Conservation (phyloP, 2,329 filamentous ascomycete genomes). For the Fusarium torreyae region DNA sequence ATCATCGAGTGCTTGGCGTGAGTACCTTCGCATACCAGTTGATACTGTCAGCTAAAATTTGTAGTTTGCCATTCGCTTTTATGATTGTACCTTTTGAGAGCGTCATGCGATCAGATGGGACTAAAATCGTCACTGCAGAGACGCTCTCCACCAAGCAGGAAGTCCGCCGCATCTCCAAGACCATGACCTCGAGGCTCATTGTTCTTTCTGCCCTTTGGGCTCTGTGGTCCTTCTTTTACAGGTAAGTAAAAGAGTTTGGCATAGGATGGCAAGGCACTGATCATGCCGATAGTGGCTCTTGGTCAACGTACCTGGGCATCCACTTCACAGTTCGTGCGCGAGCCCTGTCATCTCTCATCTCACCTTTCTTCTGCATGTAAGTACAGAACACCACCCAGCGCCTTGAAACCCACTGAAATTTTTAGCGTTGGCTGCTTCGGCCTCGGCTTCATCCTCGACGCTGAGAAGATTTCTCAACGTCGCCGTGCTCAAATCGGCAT, state of each 20-base stretch:
- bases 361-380: constrained; percentile 30
- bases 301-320: constrained; percentile 25
- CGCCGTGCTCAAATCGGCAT: constrained; percentile 21
- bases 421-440: constrained; percentile 10
- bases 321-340: constrained; percentile 21
- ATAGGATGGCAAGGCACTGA: fast-evolving
- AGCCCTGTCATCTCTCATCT: constrained; percentile 16
- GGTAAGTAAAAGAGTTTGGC: fast-evolving
- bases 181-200: constrained; percentile 22
- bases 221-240: constrained; percentile 23
- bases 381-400: too few species aligned
- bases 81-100: constrained; percentile 23
- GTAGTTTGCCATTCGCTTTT: constrained; percentile 7
- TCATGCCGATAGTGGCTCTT: not conserved
- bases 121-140: constrained; percentile 13
- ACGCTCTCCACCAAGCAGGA: constrained; percentile 19
- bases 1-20: constrained; percentile 22
- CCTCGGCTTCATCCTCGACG: constrained; percentile 19
- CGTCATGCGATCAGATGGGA: constrained; percentile 24
- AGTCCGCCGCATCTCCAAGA: constrained; percentile 18
- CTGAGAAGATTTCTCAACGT: constrained; percentile 6
- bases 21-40: fast-evolving
- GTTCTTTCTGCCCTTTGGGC: constrained; percentile 8
- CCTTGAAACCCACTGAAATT: too few species aligned
- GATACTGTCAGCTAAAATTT: not conserved